Evolutionary conservation across 768 basidiomycete species (phyloP), one percentile per base, ranked within the genome.

Genomic region (Boletus rubescentipes): DNA sequence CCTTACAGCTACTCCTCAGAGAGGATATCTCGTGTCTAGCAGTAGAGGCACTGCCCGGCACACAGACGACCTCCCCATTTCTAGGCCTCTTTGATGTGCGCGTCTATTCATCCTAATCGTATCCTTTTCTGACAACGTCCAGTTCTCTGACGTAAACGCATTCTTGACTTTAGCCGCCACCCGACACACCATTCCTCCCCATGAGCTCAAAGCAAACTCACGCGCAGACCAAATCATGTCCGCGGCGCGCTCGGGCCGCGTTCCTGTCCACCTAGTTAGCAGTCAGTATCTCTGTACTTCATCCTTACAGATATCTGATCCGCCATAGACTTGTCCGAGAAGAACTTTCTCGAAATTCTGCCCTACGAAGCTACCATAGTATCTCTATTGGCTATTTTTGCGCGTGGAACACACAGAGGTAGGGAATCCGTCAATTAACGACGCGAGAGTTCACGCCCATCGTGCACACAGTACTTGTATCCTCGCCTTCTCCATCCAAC

Each of bases 121-220:
- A 16, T 34, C n/a, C 34, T 35, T 55, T n/a, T 53, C 45, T 67
- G 37, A 55, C n/a, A 9, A 11, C 4, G 5, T 46, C 15, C 59
- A 93, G 90, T 91, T 82, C 61, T 85, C 90, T 16, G 91, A 93
- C 65, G 87, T 92, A 11, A 93, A 93, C 65, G 88, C 91, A n/a
- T 93, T 92, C 64, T 70, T 93, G 54, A 89, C 88, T 4, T 74
- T 93, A 42, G 91, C 91, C 10, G 89, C 91, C 8, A 91, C 88
- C 4, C 75, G 85, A 41, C 89, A 91, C 63, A 87, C 85, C 4
- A 76, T 87, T 37, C 69, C 74, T 21, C 76, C 79, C 0, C 84
- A 86, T n/a, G 80, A 85, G 45, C 66, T 87, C 16, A 76, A 77
- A 31, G 82, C 78, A 6, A 80, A 85, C 57, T 70, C 80, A 1